Base-by-base conservation (phyloP, 2,329 filamentous ascomycete genomes). In the Alternaria sp. region DNA sequence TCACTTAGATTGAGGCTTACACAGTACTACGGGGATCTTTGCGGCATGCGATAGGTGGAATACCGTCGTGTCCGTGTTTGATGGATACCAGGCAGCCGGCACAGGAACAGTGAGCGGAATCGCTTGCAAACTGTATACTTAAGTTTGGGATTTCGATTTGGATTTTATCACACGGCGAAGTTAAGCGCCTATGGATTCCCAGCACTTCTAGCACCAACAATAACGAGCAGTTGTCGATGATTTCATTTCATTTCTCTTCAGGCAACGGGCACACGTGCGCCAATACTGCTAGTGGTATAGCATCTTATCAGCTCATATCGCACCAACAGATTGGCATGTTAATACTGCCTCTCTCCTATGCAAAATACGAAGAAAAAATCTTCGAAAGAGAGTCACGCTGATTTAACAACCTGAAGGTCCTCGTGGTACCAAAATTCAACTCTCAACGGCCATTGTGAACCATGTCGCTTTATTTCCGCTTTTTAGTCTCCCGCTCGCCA, bases 1-100 rank as follows among this genome's bases (percentile, higher is more conserved):
- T 29, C 58, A 62, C 21, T 21, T 58, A 10, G 17, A 40, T 21
- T 66, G 31, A 58, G 50, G 28, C 28, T 23, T 33, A 28, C 17
- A 24, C 13, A 14, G 45, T 49, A 41, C 42, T 37, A 40, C 45
- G 10, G 23, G 40, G n/a, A 17, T 17, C 21, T 5, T 48, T 8
- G n/a, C 33, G 26, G 26, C 37, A 11, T 26, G 17, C 7, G 7
- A n/a, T 24, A 5, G 5, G 23, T 21, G 36, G 13, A 11, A 13
- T 23, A 3, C 24, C 10, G 17, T 28, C 11, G 39, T 31, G 17
- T 26, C 13, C 26, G 14, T 37, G 26, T 26, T 11, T 41, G 26
- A 14, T 37, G 11, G n/a, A 46, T 17, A 28, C 4, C 13, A 3
- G 5, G 3, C 23, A 48, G n/a, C 4, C 26, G 21, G 1, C 21